Evolutionary conservation across 305 asterid genomes (phyloP).

Genomic region (Striga hermonthica): DNA sequence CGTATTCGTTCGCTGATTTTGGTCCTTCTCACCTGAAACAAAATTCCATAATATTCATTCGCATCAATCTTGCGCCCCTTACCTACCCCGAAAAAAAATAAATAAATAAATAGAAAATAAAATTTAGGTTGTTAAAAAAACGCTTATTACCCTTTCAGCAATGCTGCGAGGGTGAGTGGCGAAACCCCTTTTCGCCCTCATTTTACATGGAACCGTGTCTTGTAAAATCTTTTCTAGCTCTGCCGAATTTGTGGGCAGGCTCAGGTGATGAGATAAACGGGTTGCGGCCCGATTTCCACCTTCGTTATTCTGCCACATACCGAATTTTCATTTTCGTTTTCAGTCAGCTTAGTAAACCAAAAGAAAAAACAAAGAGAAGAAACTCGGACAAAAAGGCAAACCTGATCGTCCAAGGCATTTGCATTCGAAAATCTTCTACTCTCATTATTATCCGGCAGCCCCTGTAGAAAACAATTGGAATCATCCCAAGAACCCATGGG

Average conservation of each 20-base stretch:
- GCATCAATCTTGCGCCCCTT: not conserved
- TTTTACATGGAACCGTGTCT: slow-evolving; percentile 70
- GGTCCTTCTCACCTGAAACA: slow-evolving; percentile 75
- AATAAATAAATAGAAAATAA: not conserved
- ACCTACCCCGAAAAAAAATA: not conserved
- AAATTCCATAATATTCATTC: not conserved
- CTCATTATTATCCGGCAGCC: slow-evolving; percentile 41
- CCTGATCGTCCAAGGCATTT: slow-evolving; percentile 41
- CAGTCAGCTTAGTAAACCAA: not conserved
- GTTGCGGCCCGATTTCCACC: slow-evolving; percentile 36
- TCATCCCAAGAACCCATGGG: slow-evolving; percentile 61
- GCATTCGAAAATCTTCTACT: slow-evolving; percentile 33
- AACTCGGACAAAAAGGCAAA: slow-evolving; percentile 11
- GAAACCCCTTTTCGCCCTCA: slow-evolving; percentile 80
- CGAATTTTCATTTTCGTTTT: slow-evolving; percentile 14
- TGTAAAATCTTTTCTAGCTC: slow-evolving; percentile 55
- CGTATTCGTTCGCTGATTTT: slow-evolving; percentile 78
- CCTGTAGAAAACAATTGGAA: slow-evolving; percentile 54
- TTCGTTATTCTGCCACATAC: slow-evolving; percentile 40
- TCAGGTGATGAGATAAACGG: slow-evolving; percentile 56
- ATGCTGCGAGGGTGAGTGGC: slow-evolving; percentile 97
- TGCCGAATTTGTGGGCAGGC: slow-evolving; percentile 53
- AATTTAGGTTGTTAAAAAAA: not conserved
- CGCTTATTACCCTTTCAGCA: slow-evolving; percentile 68
- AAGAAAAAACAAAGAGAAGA: not conserved